phyloP scores from a whole-genome alignment of 305 asterid species.

The Withania somnifera region DNA sequence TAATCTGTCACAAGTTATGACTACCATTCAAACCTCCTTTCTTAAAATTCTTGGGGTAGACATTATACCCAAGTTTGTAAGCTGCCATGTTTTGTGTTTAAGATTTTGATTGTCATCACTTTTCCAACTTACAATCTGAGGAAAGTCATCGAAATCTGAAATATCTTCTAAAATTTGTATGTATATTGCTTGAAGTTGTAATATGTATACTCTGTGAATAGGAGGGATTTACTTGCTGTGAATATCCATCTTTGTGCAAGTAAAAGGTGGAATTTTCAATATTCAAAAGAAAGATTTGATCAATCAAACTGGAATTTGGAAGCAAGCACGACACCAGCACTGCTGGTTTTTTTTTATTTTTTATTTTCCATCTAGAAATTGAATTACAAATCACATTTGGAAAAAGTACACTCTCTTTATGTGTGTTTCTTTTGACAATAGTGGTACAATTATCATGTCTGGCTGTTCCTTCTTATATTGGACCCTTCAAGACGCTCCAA shows the following conservation, averaged over 20 bases:
- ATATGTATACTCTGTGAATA: neutral
- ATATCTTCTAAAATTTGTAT: neutral
- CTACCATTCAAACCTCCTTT: neutral
- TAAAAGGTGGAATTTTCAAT: neutral
- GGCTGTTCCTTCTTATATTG: too few relatives aligned
- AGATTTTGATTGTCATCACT: neutral
- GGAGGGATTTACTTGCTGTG: neutral
- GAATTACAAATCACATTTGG: neutral
- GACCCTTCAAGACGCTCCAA: slow-evolving; percentile 60
- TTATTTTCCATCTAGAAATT: neutral
- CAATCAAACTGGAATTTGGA: neutral
- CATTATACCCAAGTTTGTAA: neutral
- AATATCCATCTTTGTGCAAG: neutral
- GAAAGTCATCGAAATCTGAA: neutral
- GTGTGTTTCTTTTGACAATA: neutral
- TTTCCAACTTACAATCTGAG: neutral
- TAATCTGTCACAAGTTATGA: neutral
- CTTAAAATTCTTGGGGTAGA: neutral
- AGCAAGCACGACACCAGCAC: neutral
- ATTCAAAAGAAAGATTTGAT: neutral
- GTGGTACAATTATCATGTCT: neutral
- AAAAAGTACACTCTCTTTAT: neutral
- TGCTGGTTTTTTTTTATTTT: neutral
- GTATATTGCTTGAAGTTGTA: neutral
- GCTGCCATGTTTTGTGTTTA: neutral